Evolutionary conservation across 371 early-diverging fungal genomes (phyloP), one percentile per base, ranked within the genome.

Genomic region (Apophysomyces ossiformis): DNA sequence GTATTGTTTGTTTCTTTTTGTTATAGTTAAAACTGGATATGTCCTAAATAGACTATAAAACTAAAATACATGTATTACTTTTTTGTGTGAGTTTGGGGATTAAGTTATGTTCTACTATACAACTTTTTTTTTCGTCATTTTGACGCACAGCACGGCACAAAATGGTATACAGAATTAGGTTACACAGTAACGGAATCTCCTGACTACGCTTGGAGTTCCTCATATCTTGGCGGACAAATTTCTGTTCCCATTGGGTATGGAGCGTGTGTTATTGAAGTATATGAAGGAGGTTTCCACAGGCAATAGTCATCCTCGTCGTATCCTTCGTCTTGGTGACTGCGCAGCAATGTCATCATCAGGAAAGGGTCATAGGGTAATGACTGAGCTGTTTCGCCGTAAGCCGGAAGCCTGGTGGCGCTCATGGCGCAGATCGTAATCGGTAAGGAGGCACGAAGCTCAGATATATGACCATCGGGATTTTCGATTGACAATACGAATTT

Each of bases 331-430:
- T 9, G 21, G 54, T 18, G 54, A 21, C 32, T 26, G 32, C 21
- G 54, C 11, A 21, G 21, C 9, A 50, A 21, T 21, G 8, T 21
- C 54, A 70, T 67, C 65, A 77, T 75, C 9, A 72, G 59, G 8
- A 61, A 45, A 12, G 80, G 78, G 57, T 82, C 71, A 54, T 82
- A 82, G 15, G 83, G 81, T 6, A 77, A 37, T 0, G 74, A 69
- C 6, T 64, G 69, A 64, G 68, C 69, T 0, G 74, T 50, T 45
- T 81, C 74, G 54, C 75, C 78, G 60, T 81, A 81, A 0, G 77
- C 63, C 3, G 81, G 81, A 21, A 81, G 45, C 0, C 69, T 69
- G 7, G 63, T 43, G 63, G 37, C 46, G 62, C 65, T 67, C 4
- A 75, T 60, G 1, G 73, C 69, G 50, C 70, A 77, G 9, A 81